Evolutionary conservation across 1,139 yeast genomes (phyloP), one percentile per base, ranked within the genome.

Genomic region (Meyerozyma guilliermondii): DNA sequence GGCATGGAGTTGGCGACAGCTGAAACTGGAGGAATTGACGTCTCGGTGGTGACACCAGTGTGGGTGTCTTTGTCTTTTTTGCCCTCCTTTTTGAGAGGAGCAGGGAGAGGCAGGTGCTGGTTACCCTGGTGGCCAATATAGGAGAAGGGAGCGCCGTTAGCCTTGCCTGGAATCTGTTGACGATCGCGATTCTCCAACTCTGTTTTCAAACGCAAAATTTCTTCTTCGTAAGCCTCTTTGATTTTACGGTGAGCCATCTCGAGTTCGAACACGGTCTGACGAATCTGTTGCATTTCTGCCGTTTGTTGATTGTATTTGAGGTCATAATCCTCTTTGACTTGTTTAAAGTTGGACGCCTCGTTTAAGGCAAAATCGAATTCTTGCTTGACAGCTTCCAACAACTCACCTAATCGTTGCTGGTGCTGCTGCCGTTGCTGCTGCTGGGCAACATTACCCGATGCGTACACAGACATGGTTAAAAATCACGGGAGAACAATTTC

Each of bases 161-260:
- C 45, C 45, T 33, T 33, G 36, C 24, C 24, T 8, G 36, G 36
- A 9, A 20, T 13, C 26, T 72, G 76, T 53, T 80, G 74, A 51
- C 76, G 63, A 58, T 83, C 91, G 58, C 87, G 71, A 58, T 78
- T 80, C 54, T 88, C 96, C 55, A 91, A 73, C 60, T 89, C 96
- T 46, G 86, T 81, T 63, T 91, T 88, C 62, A 91, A 76, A 51
- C 95, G 76, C 60, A 81, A 73, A 48, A 92, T 87, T 64, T 92
- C 98, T 56, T 87, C 96, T 63, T 91, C 97, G 64, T 92, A 92
- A 39, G 94, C 91, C 57, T 91, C 98, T 68, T 91, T 91, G 78
- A 92, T 87, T 62, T 88, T 87, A 54, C 96, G 76, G 67, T 92
- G 98, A 39, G 95, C 94, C 78, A 85, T 79, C 62, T 92, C 98